Evolutionary conservation across 257 asterid species (phyloP).

Genomic region (Cruciata laevipes): DNA sequence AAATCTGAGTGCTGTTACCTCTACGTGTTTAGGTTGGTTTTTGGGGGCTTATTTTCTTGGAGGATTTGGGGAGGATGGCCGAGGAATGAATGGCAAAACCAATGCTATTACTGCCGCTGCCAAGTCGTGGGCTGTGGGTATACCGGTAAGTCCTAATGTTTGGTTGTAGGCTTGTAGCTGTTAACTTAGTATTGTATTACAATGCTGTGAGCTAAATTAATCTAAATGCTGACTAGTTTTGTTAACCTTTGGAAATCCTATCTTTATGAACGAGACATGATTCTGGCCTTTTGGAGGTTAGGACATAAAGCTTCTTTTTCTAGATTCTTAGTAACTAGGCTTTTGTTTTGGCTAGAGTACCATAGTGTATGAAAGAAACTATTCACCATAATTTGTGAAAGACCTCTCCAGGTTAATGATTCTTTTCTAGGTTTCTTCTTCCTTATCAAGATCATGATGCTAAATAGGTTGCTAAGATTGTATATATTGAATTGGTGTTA

Average conservation of each 20-base stretch:
- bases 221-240: too few species aligned
- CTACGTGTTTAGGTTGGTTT: slow-evolving; percentile 90
- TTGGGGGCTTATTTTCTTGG: slow-evolving; percentile 93
- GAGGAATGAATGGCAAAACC: slow-evolving; percentile 64
- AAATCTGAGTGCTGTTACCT: slow-evolving; percentile 3
- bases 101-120: slow-evolving; percentile 66
- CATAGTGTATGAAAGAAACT: neutral
- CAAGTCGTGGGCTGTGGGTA: slow-evolving; percentile 77
- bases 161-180: neutral
- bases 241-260: neutral
- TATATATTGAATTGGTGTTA: neutral
- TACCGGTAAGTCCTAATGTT: slow-evolving; percentile 37
- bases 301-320: neutral
- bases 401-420: neutral
- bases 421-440: slow-evolving; percentile 1
- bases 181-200: neutral
- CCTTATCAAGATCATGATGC: neutral
- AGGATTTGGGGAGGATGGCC: slow-evolving; percentile 78
- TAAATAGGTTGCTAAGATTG: neutral
- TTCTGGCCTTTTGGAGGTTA: neutral
- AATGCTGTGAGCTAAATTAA: neutral
- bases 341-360: neutral
- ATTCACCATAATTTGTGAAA: neutral
- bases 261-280: neutral
- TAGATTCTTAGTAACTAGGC: neutral